A percentile compares a stretch with the other conserved stretches of the same genome.
These are phyloP conservation scores for Meira nashicola DNA, from an alignment of 1,284 basidiomycete species.

Conservation along the genomic window DNA sequence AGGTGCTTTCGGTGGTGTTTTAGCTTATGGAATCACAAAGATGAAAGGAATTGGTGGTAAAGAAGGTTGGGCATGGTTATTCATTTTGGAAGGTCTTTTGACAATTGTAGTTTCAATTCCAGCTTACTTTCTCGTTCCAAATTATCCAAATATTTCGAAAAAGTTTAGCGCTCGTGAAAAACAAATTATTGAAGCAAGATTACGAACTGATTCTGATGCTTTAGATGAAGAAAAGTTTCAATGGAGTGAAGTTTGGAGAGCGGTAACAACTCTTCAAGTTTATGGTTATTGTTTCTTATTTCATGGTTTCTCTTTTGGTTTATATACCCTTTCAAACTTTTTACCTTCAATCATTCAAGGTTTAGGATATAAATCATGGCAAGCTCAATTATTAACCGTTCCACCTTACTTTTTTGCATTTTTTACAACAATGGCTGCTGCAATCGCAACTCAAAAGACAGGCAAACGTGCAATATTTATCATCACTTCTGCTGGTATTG, in stretches of 20 bases:
- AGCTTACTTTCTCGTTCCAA: constrained; percentile 62
- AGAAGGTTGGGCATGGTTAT: constrained; percentile 56
- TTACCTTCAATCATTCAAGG: constrained; percentile 60
- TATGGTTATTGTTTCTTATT: constrained; percentile 58
- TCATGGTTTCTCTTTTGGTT: background rate
- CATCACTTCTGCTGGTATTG: constrained; percentile 58
- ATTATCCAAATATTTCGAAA: constrained; percentile 60
- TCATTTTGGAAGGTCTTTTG: constrained; percentile 62
- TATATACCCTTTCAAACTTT: constrained; percentile 23
- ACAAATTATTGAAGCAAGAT: constrained; percentile 57
- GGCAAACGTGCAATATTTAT: constrained; percentile 63
- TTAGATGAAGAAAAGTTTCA: constrained; percentile 54
- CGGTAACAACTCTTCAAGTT: constrained; percentile 62
- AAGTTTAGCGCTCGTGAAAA: constrained; percentile 60
- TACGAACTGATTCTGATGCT: constrained; percentile 61
- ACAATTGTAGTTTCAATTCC: constrained; percentile 58
- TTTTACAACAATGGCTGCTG: constrained; percentile 53
- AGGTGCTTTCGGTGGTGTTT: constrained; percentile 47
- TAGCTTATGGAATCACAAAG: constrained; percentile 61
- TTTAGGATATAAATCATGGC: constrained; percentile 61
- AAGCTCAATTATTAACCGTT: constrained; percentile 64
- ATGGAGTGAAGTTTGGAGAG: constrained; percentile 53
- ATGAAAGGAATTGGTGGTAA: constrained; percentile 62
- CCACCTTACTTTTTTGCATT: constrained; percentile 61
- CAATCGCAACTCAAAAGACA: constrained; percentile 57